Base-by-base conservation (phyloP, 1,284 basidiomycete genomes). In the Trichosporon asahii region DNA sequence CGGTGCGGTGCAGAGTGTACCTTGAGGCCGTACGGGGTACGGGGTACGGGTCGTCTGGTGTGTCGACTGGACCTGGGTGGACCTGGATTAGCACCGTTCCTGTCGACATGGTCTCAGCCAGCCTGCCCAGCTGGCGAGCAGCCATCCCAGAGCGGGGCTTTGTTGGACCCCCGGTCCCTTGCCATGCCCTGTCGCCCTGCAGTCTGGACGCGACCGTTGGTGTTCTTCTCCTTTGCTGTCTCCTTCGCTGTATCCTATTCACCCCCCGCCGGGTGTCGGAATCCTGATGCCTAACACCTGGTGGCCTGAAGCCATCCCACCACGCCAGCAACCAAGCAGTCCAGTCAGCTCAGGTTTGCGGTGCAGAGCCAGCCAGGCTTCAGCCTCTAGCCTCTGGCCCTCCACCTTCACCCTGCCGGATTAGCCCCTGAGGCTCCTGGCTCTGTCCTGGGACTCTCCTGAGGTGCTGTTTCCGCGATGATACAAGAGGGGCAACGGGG, bases 21-120 rank as follows among this genome's bases (percentile, higher is more conserved):
- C 40, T 44, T 15, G 40, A 7, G 8, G 12, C 8, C 12, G 8
- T 4, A 37, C 35, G 46, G 46, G 46, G 46, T 53, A 53, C 46
- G 46, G 46, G 46, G 46, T 53, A 46, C 46, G 46, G 46, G 46
- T 46, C 44, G 44, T 53, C 46, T 53, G n/a, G 46, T 53, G 46
- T 21, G 21, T 23, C 46, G n/a, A 23, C 44, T 46, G 46, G 46
- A 11, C 46, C 46, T 53, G 7, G n/a, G 46, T 53, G 40, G 15
- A 44, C 40, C 40, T 44, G 40, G 40, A 4, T 44, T 15, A 44
- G 40, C 18, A 9, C 21, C 46, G 46, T 53, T 23, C 46, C 46
- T 53, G 46, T 23, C 21, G 46, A 23, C 46, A 53, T 53, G 46
- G 46, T 53, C 46, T 53, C 46, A 53, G 46, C 46, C 46, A 53